Percentiles rank a stretch among this genome's conserved stretches.
phyloP scores from a whole-genome alignment of 108 stramenopile species.

The Schizochytrium sp. region DNA sequence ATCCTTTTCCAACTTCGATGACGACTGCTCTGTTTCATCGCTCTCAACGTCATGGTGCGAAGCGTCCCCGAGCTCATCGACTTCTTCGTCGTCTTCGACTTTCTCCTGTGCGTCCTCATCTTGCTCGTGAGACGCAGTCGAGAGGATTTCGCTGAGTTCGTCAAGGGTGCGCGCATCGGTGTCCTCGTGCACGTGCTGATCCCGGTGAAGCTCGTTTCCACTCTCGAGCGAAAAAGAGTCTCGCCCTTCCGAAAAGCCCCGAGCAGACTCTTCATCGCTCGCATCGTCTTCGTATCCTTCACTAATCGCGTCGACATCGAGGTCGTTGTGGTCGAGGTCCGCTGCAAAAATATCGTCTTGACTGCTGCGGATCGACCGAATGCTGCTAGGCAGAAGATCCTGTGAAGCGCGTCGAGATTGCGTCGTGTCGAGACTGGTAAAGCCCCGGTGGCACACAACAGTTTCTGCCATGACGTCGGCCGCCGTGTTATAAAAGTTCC shows the following conservation, averaged over 20 bases:
- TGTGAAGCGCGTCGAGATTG: background rate
- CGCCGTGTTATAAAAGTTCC: background rate
- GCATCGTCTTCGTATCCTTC: background rate
- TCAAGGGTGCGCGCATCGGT: background rate
- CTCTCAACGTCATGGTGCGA: background rate
- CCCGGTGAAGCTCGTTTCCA: no score
- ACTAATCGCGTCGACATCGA: background rate
- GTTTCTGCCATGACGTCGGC: background rate
- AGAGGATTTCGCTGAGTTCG: background rate
- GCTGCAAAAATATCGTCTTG: no score
- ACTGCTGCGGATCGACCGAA: no score
- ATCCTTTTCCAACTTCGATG: no score
- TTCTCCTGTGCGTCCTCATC: background rate
- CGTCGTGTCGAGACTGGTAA: background rate
- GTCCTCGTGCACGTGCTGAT: background rate
- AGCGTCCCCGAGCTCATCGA: background rate
- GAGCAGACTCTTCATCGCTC: background rate
- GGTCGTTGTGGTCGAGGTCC: background rate
- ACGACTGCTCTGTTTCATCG: background rate
- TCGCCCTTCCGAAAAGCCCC: background rate
- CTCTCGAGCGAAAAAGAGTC: no score
- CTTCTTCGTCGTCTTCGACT: background rate
- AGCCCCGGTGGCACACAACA: background rate
- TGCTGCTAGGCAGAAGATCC: no score
- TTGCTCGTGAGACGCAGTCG: background rate